Evolutionary conservation across 768 basidiomycete genomes (phyloP), one percentile per base, ranked within the genome.

Genomic region (Guyanaporus albipodus): DNA sequence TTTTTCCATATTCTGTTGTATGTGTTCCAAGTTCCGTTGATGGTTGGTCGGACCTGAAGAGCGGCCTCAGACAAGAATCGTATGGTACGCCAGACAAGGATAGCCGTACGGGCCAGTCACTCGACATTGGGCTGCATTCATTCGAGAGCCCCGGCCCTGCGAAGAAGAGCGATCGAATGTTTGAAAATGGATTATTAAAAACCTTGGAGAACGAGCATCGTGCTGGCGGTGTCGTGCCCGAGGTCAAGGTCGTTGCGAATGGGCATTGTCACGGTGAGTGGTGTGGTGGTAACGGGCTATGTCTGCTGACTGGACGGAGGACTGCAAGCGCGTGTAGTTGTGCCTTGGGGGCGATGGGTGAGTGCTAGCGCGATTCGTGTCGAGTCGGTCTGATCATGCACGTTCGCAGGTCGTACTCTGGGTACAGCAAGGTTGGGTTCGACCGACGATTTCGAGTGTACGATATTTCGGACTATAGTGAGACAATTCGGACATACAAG

Each of bases 1-100:
- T 96, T 95, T 70, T 97, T 96, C 83, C 95, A 98, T 55, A 98
- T 99, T 38, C 95, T 94, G 42, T 61, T 97, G 85, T 90, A 61
- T 18, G 84, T 32, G 15, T 32, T n/a, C 6, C 1, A 12, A 8
- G 31, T n/a, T n/a, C n/a, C 17, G 27, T 6, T 5, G 4, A 6
- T 8, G 22, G 6, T 9, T 12, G 35, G 34, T 8, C 11, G 14
- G 15, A n/a, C 21, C 31, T 49, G 2, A n/a, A n/a, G 2, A 18
- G 14, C 15, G 18, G 42, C 7, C 27, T 33, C 54, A 91, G 88
- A 26, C 82, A 79, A 40, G 91, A 94, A 66, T 75, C 90, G 1
- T 94, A 89, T 61, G 60, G 64, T 1, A 70, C 70, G n/a, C 69
- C 88, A 0, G 93, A 97, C 64, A 69, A 62, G 11, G 80, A 90